These are phyloP conservation scores for Phragmites australis DNA, from an alignment of 176 grass and related monocot genomes.

Conservation along the genomic window DNA sequence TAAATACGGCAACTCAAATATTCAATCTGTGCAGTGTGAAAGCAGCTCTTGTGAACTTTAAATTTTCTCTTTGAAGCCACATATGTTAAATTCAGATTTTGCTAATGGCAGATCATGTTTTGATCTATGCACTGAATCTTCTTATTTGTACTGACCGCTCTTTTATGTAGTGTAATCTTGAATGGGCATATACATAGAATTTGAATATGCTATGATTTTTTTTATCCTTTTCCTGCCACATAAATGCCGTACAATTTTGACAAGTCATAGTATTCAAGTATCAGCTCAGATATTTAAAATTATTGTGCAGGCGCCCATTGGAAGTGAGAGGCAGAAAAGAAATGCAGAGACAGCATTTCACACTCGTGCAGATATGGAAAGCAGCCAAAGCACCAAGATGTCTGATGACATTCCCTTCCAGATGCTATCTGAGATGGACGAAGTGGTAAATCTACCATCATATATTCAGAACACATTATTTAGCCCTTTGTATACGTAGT, in stretches of 20 bases:
- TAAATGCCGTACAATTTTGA: not conserved
- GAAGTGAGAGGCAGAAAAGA: conserved; percentile 61
- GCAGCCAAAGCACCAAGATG: conserved; percentile 18
- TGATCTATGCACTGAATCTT: not conserved
- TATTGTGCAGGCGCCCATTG: conserved; percentile 50
- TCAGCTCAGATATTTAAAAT: conserved; percentile 1
- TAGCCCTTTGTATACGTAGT: not conserved
- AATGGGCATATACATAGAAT: not conserved
- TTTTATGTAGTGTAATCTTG: not conserved
- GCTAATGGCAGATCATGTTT: not conserved
- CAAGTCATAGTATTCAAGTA: not conserved
- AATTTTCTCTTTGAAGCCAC: not conserved
- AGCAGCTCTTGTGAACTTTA: not conserved
- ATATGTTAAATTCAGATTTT: not conserved
- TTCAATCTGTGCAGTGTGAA: not conserved
- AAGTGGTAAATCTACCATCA: conserved; percentile 42
- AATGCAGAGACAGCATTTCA: conserved; percentile 41
- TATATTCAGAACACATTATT: not conserved
- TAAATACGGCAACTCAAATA: not conserved
- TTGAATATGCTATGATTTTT: not conserved
- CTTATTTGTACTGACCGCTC: not conserved
- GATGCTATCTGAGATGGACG: conserved; percentile 53
- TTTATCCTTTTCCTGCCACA: not conserved
- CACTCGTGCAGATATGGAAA: conserved; percentile 46
- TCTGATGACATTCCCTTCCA: conserved; percentile 39